Base-by-base conservation (phyloP, 2,329 filamentous ascomycete genomes). In the Monosporascus ibericus region DNA sequence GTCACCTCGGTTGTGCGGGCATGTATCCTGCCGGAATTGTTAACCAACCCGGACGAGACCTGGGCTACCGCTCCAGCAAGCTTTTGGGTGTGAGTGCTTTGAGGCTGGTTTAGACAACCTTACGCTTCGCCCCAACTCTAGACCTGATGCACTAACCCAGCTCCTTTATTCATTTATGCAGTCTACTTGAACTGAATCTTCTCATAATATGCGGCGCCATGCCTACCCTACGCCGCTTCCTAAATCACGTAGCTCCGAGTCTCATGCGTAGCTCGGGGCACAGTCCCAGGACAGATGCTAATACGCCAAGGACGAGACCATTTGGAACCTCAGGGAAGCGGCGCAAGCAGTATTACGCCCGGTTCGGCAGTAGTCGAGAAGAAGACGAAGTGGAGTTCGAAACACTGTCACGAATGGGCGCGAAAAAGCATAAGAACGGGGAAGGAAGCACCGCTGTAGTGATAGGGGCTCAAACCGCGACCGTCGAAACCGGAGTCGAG, bases 131-230 rank as follows among this genome's bases (percentile, higher is more conserved):
- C n/a, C n/a, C 18, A 17, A 6, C 38, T 9, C 44, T 7, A 47
- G n/a, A 47, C 27, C 7, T 30, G 24, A 24, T 8, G 44, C 22
- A 14, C 17, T n/a, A 30, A 25, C 18, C 38, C 38, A 18, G 18
- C 1, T 20, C 8, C 2, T 7, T 48, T 6, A 37, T n/a, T 24
- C 9, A 27, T n/a, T 14, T 20, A 30, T 47, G 48, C 34, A 64
- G 61, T 20, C 55, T 65, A 40, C 48, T 66, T 34, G 65, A 66
- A 49, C 51, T 58, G 8, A 66, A 67, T 48, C 55, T 67, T 17
- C 56, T 66, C 48, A 52, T 67, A 47, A 63, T 67, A 38, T 65
- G 62, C 54, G 62, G 57, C 54, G 60, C 59, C 49, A 52, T 66
- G 11, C 59, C 64, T 6, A 65, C 63, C 17, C 48, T 66, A 15